Percentiles rank a stretch among this genome's conserved stretches.
These are phyloP conservation scores for Kwoniella dejecticola DNA, from an alignment of 768 basidiomycete species.

Conservation along the genomic window DNA sequence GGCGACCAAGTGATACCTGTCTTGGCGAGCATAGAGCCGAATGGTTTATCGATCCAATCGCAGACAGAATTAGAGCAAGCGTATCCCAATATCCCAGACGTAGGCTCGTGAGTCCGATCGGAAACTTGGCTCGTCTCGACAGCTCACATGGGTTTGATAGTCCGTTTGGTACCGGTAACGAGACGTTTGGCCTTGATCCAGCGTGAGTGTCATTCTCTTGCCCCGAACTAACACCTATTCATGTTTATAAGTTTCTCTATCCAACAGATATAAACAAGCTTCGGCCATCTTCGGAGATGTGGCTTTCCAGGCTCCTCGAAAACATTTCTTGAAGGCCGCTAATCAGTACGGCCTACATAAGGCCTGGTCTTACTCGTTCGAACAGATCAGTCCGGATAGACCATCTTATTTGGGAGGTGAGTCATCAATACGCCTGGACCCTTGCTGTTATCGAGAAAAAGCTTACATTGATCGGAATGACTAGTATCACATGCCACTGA, in stretches of 20 bases:
- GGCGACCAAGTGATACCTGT: conserved; percentile 2
- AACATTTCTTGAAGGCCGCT: conserved; percentile 42
- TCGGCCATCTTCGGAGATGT: conserved; percentile 47
- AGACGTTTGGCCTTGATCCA: conserved; percentile 47
- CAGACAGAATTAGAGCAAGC: conserved; percentile 13
- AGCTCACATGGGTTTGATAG: conserved; percentile 13
- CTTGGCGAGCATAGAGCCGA: conserved; percentile 22
- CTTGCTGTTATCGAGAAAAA: too few species aligned
- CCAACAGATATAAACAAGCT: conserved; percentile 37
- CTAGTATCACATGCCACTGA: conserved; percentile 15
- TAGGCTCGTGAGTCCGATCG: conserved; percentile 44
- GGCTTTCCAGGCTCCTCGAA: conserved; percentile 44
- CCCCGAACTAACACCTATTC: not conserved
- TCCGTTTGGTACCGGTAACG: conserved; percentile 49
- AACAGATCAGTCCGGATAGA: conserved; percentile 20
- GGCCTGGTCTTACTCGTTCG: conserved; percentile 51
- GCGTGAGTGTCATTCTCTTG: conserved; percentile 1
- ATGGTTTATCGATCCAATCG: conserved; percentile 2
- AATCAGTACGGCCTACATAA: conserved; percentile 27
- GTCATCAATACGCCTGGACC: too few species aligned
- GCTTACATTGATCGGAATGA: not conserved
- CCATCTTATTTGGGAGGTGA: conserved; percentile 13
- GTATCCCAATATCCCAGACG: conserved; percentile 41
- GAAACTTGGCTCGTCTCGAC: too few species aligned
- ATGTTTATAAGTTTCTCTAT: not conserved